Percentiles rank a stretch among this genome's conserved stretches.
phyloP scores from a whole-genome alignment of 352 stramenopile genomes.

The Saprolegnia parasitica region DNA sequence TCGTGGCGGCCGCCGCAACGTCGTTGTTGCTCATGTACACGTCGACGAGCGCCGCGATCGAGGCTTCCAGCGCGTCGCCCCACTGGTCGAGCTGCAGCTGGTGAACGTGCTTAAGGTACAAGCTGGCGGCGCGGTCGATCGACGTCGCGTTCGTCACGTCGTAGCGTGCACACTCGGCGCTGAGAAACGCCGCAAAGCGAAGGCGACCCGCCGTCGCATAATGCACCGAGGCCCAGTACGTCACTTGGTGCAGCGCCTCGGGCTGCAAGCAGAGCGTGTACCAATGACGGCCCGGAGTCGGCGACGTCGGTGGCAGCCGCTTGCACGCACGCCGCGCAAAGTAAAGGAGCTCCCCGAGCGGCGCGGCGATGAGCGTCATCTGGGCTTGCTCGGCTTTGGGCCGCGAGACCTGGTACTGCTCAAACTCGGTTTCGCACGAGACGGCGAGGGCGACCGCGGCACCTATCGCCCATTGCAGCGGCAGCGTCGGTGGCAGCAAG shows the following conservation, averaged over 20 bases:
- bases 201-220: slow-evolving; percentile 65
- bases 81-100: slow-evolving; percentile 78
- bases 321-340: slow-evolving; percentile 58
- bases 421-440: slow-evolving; percentile 62
- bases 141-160: slow-evolving; percentile 47
- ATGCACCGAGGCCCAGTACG: slow-evolving; percentile 67
- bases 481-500: background rate
- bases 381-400: slow-evolving; percentile 45
- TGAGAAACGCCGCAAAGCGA: slow-evolving; percentile 74
- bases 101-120: slow-evolving; percentile 59
- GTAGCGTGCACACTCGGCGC: slow-evolving; percentile 60
- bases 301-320: slow-evolving; percentile 35
- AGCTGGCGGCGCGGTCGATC: slow-evolving; percentile 51
- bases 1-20: background rate
- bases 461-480: slow-evolving; percentile 59
- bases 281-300: slow-evolving; percentile 35
- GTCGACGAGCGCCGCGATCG: background rate
- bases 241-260: slow-evolving; percentile 56
- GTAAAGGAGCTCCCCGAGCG: slow-evolving; percentile 68
- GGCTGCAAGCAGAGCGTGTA: slow-evolving; percentile 45
- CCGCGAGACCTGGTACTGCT: slow-evolving; percentile 52
- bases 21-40: background rate
- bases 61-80: slow-evolving; percentile 44
- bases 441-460: slow-evolving; percentile 73
- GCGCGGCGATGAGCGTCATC: slow-evolving; percentile 48